Evolutionary conservation across 73 alveolate genomes (phyloP), one percentile per base, ranked within the genome.

Genomic region (Blepharisma stoltei): DNA sequence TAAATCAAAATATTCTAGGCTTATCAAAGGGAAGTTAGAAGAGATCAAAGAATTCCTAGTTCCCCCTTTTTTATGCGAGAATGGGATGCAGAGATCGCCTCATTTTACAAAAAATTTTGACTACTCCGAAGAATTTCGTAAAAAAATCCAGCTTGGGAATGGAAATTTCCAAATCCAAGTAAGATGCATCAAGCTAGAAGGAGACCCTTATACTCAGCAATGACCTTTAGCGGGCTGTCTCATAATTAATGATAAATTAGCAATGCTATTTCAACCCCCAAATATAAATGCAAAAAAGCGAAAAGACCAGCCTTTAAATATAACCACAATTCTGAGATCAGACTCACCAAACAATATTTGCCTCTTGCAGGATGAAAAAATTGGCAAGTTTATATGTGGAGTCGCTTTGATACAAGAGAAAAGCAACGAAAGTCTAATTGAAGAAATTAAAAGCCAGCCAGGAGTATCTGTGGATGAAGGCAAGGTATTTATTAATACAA

Each of bases 111-210:
- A 32, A 32, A 32, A 32, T 1, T 32, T 32, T 3, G 41, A 32
- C 41, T 32, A 32, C 3, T 32, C 41, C 0, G 41, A 32, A 32
- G 41, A 32, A 1, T 3, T 32, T 32, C 41, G 3, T 32, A 0
- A 3, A 32, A 32, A 32, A 32, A 32, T 32, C 3, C 41, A 32
- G 41, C 41, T 32, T 60, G 76, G 49, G 14, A 11, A 46, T 18
- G 79, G 79, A 0, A 5, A 21, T 71, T n/a, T 18, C 14, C 79
- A 69, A 53, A 43, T 69, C 14, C 79, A 69, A 69, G 38, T 69
- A 18, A 25, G 79, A 69, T 69, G 79, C 79, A n/a, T 69, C 14
- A 43, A 5, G 27, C 1, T 69, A 14, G 60, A 23, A 14, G 79
- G 60, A 43, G 14, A 44, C 11, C n/a, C 20, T 14, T 37, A 38